Evolutionary conservation across 306 rosid species (phyloP).

Genomic region (Begonia masoniana): DNA sequence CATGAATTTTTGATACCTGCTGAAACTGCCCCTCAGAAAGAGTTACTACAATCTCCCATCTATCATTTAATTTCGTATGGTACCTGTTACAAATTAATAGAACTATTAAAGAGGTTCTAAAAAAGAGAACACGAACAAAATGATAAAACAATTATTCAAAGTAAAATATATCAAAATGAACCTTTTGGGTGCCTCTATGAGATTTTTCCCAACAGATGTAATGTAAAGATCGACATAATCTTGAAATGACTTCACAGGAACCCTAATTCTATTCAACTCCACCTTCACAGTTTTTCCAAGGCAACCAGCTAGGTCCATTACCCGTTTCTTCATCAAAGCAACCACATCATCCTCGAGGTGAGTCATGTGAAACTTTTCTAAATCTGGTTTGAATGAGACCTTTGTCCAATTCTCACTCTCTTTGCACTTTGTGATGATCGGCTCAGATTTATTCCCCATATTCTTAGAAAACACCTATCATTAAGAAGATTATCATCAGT

Average conservation of each 20-base stretch:
- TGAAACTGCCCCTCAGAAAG: conserved; percentile 92
- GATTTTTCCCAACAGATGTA: conserved; percentile 41
- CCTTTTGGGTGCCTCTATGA: conserved; percentile 53
- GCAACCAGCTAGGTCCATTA: conserved; percentile 87
- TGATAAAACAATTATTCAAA: background rate
- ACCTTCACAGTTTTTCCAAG: conserved; percentile 87
- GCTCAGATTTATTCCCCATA: conserved; percentile 71
- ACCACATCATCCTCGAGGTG: conserved; percentile 90
- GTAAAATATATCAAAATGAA: conserved; percentile 3
- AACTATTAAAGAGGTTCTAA: conserved; percentile 6
- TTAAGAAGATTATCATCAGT: background rate
- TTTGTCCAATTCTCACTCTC: conserved; percentile 78
- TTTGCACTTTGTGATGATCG: conserved; percentile 69
- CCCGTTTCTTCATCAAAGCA: conserved; percentile 86
- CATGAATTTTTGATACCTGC: conserved; percentile 38
- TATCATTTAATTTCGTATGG: conserved; percentile 55
- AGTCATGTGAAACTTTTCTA: conserved; percentile 65
- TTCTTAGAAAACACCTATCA: conserved; percentile 59
- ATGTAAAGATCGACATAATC: conserved; percentile 81
- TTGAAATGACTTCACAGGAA: conserved; percentile 51
- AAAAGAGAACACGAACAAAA: background rate
- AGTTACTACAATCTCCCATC: conserved; percentile 89
- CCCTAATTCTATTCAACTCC: conserved; percentile 48
- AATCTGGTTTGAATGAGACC: conserved; percentile 84
- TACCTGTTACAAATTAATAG: conserved; percentile 24